A percentile compares a stretch with the other conserved stretches of the same genome.
Evolutionary conservation across 768 basidiomycete genomes (phyloP).

Genomic region (Steccherinum ochraceum): DNA sequence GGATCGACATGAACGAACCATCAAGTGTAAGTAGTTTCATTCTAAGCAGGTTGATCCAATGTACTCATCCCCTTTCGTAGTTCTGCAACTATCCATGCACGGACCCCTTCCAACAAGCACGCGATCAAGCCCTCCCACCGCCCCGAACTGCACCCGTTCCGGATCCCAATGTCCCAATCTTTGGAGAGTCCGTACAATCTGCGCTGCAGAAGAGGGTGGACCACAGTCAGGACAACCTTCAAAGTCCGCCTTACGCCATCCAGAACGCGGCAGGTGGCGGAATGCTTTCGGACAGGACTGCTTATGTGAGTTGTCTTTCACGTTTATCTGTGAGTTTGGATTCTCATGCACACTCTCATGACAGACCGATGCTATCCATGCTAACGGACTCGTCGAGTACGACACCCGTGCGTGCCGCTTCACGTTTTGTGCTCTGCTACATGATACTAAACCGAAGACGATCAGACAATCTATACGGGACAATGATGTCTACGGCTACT

Average conservation of each 20-base stretch:
- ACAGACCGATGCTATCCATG: constrained; percentile 38
- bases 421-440: not conserved
- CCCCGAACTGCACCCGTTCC: constrained; percentile 43
- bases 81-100: constrained; percentile 60
- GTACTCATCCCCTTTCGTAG: constrained; percentile 23
- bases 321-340: not conserved
- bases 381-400: constrained; percentile 54
- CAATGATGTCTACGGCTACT: constrained; percentile 64
- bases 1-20: constrained; percentile 79
- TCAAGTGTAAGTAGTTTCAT: constrained; percentile 39
- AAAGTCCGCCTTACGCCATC: constrained; percentile 53
- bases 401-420: constrained; percentile 37
- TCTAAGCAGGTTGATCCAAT: not conserved
- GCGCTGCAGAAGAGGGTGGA: constrained; percentile 22
- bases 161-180: constrained; percentile 47
- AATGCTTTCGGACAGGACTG: constrained; percentile 46
- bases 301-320: constrained; percentile 33
- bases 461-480: constrained; percentile 57
- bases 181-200: constrained; percentile 21
- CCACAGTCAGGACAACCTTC: constrained; percentile 28
- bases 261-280: constrained; percentile 45
- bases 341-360: not conserved
- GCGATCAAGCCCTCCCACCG: constrained; percentile 47
- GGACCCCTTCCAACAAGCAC: constrained; percentile 54
- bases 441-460: not conserved